Evolutionary conservation across 2,329 filamentous ascomycete genomes (phyloP).

Genomic region (Grosmannia huntii): DNA sequence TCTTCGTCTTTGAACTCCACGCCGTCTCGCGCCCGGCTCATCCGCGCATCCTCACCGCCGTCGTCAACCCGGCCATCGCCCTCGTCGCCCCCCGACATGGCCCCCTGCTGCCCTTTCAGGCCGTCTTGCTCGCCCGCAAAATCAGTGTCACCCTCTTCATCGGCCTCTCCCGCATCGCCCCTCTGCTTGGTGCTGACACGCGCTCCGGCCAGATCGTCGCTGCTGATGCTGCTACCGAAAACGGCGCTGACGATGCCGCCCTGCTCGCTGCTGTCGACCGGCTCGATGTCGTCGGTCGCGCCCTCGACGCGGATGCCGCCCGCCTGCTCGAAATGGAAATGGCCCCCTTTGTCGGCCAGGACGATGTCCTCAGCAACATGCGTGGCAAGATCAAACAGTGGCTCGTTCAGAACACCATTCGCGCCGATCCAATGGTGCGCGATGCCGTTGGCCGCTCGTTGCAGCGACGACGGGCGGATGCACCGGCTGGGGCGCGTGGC

Average conservation of each 20-base stretch:
- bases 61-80: conserved; percentile 21
- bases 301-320: conserved; percentile 55
- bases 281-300: conserved; percentile 45
- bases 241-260: conserved; percentile 29
- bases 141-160: conserved; percentile 69
- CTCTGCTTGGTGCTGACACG: conserved; percentile 39
- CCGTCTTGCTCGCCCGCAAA: conserved; percentile 62
- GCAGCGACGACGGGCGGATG: conserved; percentile 47
- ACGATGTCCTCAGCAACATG: conserved; percentile 48
- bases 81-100: conserved; percentile 29
- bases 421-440: conserved; percentile 66
- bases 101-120: conserved; percentile 74
- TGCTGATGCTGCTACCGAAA: conserved; percentile 10
- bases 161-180: conserved; percentile 68
- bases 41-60: conserved; percentile 25
- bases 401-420: conserved; percentile 75
- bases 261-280: conserved; percentile 50
- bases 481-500: conserved; percentile 47
- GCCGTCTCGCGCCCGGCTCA: conserved; percentile 40
- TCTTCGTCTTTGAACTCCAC: conserved; percentile 45
- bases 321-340: conserved; percentile 66
- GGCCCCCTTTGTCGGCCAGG: conserved; percentile 67
- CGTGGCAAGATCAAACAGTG: conserved; percentile 69
- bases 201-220: conserved; percentile 15
- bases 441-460: conserved; percentile 62